Evolutionary conservation across 2,329 filamentous ascomycete species (phyloP).

Genomic region (Paecilomyces niveus): DNA sequence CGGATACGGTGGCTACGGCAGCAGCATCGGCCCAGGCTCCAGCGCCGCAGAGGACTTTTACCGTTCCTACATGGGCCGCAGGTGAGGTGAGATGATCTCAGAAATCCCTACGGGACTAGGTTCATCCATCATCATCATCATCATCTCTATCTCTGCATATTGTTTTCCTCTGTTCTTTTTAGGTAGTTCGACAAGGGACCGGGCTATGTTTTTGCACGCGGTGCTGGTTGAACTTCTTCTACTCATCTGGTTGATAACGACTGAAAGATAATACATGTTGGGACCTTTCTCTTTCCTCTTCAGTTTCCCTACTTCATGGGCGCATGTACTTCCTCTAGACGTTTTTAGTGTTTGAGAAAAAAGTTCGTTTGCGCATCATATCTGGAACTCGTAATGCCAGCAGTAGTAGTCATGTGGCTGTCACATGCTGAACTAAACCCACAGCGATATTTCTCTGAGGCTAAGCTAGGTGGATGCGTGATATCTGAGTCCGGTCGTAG

Average conservation of each 20-base stretch:
- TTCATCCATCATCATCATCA: neutral
- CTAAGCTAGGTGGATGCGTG: neutral
- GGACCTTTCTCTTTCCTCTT: neutral
- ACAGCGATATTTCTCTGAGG: no score
- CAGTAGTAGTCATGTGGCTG: neutral
- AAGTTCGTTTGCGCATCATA: neutral
- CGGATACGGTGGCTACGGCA: conserved; percentile 35
- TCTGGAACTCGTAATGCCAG: neutral
- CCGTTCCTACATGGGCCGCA: conserved; percentile 73
- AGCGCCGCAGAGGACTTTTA: conserved; percentile 86
- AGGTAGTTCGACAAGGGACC: neutral
- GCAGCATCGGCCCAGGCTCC: conserved; percentile 37
- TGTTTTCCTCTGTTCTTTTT: conserved; percentile 2
- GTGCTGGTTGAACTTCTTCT: neutral
- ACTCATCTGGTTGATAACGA: neutral
- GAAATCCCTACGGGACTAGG: neutral
- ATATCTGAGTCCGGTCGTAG: no score
- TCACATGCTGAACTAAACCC: neutral
- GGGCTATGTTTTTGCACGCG: neutral
- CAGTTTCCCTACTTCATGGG: neutral
- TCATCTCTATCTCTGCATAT: neutral
- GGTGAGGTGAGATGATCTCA: conserved; percentile 35
- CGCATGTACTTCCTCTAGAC: neutral
- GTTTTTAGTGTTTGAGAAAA: neutral
- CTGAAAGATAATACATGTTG: neutral